phyloP scores from a whole-genome alignment of 352 stramenopile genomes.

The Globisporangium polare region DNA sequence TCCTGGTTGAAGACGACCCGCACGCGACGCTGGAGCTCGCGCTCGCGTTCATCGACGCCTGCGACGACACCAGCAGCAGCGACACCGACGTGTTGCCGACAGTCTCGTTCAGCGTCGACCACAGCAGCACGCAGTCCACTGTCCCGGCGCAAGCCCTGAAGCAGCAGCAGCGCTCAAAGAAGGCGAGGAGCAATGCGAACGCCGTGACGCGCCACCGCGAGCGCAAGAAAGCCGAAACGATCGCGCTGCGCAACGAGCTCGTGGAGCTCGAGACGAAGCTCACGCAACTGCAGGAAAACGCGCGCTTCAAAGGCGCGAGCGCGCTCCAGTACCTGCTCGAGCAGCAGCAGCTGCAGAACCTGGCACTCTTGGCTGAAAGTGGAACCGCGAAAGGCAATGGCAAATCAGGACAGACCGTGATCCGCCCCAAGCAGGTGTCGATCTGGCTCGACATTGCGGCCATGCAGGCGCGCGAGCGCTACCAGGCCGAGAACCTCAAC shows the following conservation, averaged over 20 bases:
- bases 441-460: slow-evolving; percentile 44
- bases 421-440: slow-evolving; percentile 19
- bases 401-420: neutral
- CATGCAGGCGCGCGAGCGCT: slow-evolving; percentile 37
- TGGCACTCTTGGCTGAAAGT: neutral
- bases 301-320: neutral
- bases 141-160: no score
- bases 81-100: neutral
- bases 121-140: no score
- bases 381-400: neutral
- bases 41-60: slow-evolving; percentile 21
- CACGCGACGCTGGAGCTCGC: slow-evolving; percentile 20
- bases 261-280: slow-evolving; percentile 12
- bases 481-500: slow-evolving; percentile 41
- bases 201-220: slow-evolving; percentile 14
- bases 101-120: no score
- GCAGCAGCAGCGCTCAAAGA: slow-evolving; percentile 2
- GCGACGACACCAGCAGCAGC: slow-evolving; percentile 2
- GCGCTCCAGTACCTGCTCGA: slow-evolving; percentile 10
- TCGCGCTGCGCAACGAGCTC: slow-evolving; percentile 5
- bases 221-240: slow-evolving; percentile 13
- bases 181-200: slow-evolving; percentile 11
- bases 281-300: slow-evolving; percentile 2
- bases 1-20: slow-evolving; percentile 16
- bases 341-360: neutral